Conservation (phyloP, 2,329 filamentous ascomycete species). For the Alternaria atra region DNA sequence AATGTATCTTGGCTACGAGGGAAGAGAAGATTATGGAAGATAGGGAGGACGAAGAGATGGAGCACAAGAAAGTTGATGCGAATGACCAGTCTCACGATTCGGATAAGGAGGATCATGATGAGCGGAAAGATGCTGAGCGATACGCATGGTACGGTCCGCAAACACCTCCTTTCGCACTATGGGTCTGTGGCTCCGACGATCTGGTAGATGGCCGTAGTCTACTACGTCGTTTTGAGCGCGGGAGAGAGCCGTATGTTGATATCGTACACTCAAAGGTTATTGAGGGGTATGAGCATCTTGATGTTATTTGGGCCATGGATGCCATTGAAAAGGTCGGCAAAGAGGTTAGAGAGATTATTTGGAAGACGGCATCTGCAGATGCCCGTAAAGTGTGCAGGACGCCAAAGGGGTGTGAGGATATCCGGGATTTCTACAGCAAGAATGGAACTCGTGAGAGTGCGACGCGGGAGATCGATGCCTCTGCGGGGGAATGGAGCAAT, state of each 20-base stretch:
- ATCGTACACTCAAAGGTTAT: slow-evolving; percentile 85
- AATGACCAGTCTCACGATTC: slow-evolving; percentile 19
- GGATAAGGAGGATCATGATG: slow-evolving; percentile 37
- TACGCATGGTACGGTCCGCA: slow-evolving; percentile 82
- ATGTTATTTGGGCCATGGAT: slow-evolving; percentile 96
- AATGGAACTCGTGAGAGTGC: slow-evolving; percentile 25
- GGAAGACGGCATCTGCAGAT: slow-evolving; percentile 72
- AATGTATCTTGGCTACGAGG: slow-evolving; percentile 83
- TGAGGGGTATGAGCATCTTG: slow-evolving; percentile 86
- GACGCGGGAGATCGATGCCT: slow-evolving; percentile 36
- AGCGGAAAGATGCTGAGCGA: slow-evolving; percentile 52
- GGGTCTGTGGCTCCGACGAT: slow-evolving; percentile 84
- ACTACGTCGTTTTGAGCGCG: slow-evolving; percentile 75
- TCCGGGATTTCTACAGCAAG: slow-evolving; percentile 39
- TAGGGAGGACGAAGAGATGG: slow-evolving; percentile 53
- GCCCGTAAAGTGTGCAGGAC: slow-evolving; percentile 68
- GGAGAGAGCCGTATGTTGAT: slow-evolving; percentile 80
- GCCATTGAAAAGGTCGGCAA: slow-evolving; percentile 81
- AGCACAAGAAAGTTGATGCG: slow-evolving; percentile 24
- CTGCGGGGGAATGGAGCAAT: slow-evolving; percentile 45
- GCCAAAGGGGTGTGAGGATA: slow-evolving; percentile 69
- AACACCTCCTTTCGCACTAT: slow-evolving; percentile 84
- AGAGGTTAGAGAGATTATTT: slow-evolving; percentile 82
- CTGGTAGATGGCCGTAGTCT: slow-evolving; percentile 84
- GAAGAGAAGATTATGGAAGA: slow-evolving; percentile 73